Base-by-base conservation (phyloP, 305 asterid genomes). In the Rubia occidens region DNA sequence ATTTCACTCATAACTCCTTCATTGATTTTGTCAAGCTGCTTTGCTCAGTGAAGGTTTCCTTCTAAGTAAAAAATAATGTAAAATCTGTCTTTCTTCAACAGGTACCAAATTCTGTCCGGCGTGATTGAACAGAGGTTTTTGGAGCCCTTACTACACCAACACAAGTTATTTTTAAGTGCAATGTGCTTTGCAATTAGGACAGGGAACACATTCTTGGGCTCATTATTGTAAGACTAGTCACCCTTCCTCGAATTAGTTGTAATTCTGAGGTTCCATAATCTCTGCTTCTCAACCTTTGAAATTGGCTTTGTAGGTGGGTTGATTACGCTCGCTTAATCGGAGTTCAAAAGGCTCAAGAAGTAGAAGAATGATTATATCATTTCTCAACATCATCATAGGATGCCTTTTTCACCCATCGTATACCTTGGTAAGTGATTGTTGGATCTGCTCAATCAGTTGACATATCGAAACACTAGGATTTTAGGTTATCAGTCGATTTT, bases 111-210 rank as follows among this genome's bases (percentile, higher is more conserved):
- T 26, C 68, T 92, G 81, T 96, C 96, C 53, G 98, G 98, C 54
- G 96, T 89, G 24, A 79, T 89, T 26, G 98, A 92, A 75, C 98
- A 92, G 53, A 85, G 98, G 72, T 62, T 90, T 54, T 75, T 88
- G 67, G 98, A 92, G 77, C 96, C 98, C 0, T 11, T 88, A 75
- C 87, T 92, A 58, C 98, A 92, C 84, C 84, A 84, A 67, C 96
- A 89, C 78, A 92, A 92, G 87, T 69, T 92, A 67, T 13, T 85
- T 14, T 67, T 92, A 79, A 88, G 91, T 74, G 93, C 95, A 26
- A 64, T 86, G 29, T 92, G 96, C 90, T 91, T 91, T 69, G 95
- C 97, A 67, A 91, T 91, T 76, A 85, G 97, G 78, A 91, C 97
- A 68, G 95, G 95, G 77, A 89, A 91, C 87, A 91, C 98, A 24